Percentiles rank a stretch among this genome's conserved stretches.
These are phyloP conservation scores for Mitragyna speciosa DNA, from an alignment of 257 asterid genomes.

Conservation along the genomic window DNA sequence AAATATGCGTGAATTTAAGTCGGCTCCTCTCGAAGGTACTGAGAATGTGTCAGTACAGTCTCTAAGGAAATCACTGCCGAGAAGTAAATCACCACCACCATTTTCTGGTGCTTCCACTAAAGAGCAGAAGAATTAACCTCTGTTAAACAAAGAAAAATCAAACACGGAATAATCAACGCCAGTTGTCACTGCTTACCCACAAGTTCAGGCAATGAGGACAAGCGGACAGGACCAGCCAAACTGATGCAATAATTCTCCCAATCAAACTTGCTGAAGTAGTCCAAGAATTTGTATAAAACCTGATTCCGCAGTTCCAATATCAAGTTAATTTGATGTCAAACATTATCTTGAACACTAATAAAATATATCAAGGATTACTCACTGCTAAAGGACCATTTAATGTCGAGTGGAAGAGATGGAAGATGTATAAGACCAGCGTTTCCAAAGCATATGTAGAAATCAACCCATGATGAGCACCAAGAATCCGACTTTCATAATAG, in stretches of 20 bases:
- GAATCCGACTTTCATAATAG: slow-evolving; percentile 92
- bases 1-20: slow-evolving; percentile 47
- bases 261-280: slow-evolving; percentile 80
- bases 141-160: slow-evolving; percentile 10
- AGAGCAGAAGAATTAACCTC: slow-evolving; percentile 21
- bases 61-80: slow-evolving; percentile 61
- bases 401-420: slow-evolving; percentile 70
- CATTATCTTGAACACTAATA: slow-evolving; percentile 15
- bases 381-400: slow-evolving; percentile 84
- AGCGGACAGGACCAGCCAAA: slow-evolving; percentile 64
- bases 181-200: slow-evolving; percentile 53
- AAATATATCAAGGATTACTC: slow-evolving; percentile 34
- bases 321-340: slow-evolving; percentile 25
- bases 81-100: slow-evolving; percentile 49
- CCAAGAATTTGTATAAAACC: slow-evolving; percentile 86
- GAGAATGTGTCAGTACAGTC: slow-evolving; percentile 51
- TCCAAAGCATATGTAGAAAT: slow-evolving; percentile 95
- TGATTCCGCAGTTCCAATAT: slow-evolving; percentile 30
- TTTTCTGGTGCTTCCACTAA: slow-evolving; percentile 67
- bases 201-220: slow-evolving; percentile 64
- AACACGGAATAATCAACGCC: not conserved
- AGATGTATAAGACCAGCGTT: slow-evolving; percentile 79
- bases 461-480: slow-evolving; percentile 90
- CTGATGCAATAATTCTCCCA: slow-evolving; percentile 80
- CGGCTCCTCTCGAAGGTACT: slow-evolving; percentile 56